These are phyloP conservation scores for Achlya hypogyna DNA, from an alignment of 352 stramenopile genomes.

Conservation along the genomic window DNA sequence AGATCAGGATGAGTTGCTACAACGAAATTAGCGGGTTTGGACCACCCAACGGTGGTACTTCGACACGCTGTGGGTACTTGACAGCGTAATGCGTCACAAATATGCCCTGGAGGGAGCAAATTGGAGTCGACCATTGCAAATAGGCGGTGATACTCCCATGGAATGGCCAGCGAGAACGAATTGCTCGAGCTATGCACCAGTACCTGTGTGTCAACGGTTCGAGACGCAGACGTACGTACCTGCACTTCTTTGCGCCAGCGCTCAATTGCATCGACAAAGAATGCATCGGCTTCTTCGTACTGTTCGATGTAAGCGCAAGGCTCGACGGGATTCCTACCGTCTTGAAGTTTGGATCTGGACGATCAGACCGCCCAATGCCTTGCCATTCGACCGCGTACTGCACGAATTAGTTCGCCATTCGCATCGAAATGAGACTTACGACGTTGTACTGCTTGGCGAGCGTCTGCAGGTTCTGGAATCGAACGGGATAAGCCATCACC, in stretches of 20 bases:
- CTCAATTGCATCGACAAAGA: conserved; percentile 74
- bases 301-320: conserved; percentile 19
- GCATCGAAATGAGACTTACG: conserved; percentile 29
- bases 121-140: conserved; percentile 5
- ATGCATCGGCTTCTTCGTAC: conserved; percentile 67
- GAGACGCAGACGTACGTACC: too few species aligned
- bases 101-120: conserved; percentile 39
- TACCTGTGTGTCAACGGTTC: neutral
- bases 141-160: conserved; percentile 81
- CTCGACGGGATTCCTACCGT: conserved; percentile 27
- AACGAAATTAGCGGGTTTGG: neutral
- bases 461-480: conserved; percentile 52
- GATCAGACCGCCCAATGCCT: conserved; percentile 62
- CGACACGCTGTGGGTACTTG: conserved; percentile 56
- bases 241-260: conserved; percentile 55
- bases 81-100: conserved; percentile 71
- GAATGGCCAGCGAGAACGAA: conserved; percentile 72
- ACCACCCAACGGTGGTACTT: conserved; percentile 18
- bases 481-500: neutral
- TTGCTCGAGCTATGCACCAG: conserved; percentile 58
- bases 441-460: conserved; percentile 73
- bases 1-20: conserved; percentile 61
- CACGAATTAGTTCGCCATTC: neutral
- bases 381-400: conserved; percentile 80
- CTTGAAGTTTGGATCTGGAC: conserved; percentile 47